Evolutionary conservation across 208 protist genomes (phyloP), one percentile per base, ranked within the genome.

Genomic region (Vickermania ingenoplastis): DNA sequence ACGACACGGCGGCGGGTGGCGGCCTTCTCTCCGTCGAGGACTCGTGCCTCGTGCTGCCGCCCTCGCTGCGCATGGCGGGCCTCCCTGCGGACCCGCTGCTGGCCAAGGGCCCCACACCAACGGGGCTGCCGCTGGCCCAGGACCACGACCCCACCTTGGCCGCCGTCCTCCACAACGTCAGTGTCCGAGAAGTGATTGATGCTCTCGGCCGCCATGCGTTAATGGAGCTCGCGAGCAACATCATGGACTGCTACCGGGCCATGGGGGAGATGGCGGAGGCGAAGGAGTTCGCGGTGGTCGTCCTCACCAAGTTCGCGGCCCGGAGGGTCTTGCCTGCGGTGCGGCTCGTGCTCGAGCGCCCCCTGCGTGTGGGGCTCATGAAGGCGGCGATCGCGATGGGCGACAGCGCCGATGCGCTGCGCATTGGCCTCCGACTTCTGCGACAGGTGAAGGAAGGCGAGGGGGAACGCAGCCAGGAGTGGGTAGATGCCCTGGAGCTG

Each of bases 251-350:
- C 69, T 95, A 95, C 71, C 83, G 74, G 50, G 76, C 73, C 0
- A 69, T 95, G 31, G 85, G 82, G n/a, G 71, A 84, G 71, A 88
- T 90, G 67, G 81, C 75, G 3, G 84, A 95, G 65, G 89, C 89
- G 22, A 89, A 91, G 57, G 83, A 95, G 71, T 95, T 95, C 59
- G 88, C 84, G 49, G 83, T 79, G 57, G 56, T 92, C 52, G 64
- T 79, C n/a, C 71, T 95, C 17, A 72, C 57, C 3, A 73, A 75
- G 24, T 81, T 87, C 31, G 50, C 74, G 27, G 63, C 75, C 29
- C 66, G 59, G 59, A 69, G 66, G 22, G 61, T 69, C 2, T 75
- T 91, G 56, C 71, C 67, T n/a, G 65, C 79, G 52, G 59, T 84
- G 51, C 75, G 79, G 21, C 30, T 67, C 28, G 62, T 58, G 0